Evolutionary conservation across 2,329 filamentous ascomycete genomes (phyloP), one percentile per base, ranked within the genome.

Genomic region (Xylaria sp.): DNA sequence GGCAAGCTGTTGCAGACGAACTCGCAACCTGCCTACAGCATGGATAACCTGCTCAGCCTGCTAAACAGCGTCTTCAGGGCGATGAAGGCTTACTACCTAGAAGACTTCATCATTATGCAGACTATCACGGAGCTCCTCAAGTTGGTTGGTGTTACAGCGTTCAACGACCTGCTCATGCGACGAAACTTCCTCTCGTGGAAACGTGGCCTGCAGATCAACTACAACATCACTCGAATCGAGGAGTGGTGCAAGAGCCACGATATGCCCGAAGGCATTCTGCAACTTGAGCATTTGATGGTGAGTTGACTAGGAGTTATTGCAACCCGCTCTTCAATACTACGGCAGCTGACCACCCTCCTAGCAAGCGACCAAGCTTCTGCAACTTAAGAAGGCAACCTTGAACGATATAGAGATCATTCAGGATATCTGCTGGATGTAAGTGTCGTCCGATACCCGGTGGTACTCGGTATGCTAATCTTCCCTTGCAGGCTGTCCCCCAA

Each of bases 221-320:
- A 99, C 81, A 99, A 99, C 78, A 99, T 99, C 73, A 99, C 94
- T 20, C 86, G 94, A 53, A 99, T 99, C 60, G 94, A 99, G 74
- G 94, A 99, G 76, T 99, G 94, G 94, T 99, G 94, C 78, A 99
- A 99, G 85, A 96, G 92, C 69, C 95, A 99, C 72, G 94, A 97
- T 66, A 97, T 99, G 93, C 94, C 94, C 1, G 93, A 99, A 75
- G 94, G 94, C 50, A 99, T 93, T 24, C 82, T 99, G 48, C 93
- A 97, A 77, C 83, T 99, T 52, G 94, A 99, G 79, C 94, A 99
- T 79, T 78, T 99, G 65, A 99, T 99, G 94, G 89, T 91, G 76
- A 74, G 78, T 67, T 17, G 5, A 54, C 11, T n/a, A 13, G 11
- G 50, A 42, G 19, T 11, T 2, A n/a, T 21, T 63, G 56, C 21